These are phyloP conservation scores for Claviceps humidiphila DNA, from an alignment of 2,329 filamentous ascomycete species.

Conservation along the genomic window DNA sequence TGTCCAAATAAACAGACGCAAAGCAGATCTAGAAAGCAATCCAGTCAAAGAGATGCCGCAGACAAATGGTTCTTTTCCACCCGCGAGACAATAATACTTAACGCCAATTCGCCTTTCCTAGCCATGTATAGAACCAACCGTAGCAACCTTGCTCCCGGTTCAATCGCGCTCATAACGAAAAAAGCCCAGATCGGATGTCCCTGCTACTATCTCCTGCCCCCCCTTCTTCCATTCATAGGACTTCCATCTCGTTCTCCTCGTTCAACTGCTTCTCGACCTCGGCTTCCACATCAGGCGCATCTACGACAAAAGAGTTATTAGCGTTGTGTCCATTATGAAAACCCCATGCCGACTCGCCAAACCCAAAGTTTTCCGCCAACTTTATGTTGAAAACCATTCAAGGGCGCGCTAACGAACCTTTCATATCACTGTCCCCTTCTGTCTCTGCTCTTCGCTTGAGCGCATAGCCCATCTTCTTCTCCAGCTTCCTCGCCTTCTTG, in stretches of 20 bases:
- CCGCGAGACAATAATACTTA: too few relatives aligned
- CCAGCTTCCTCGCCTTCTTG: slow-evolving; percentile 44
- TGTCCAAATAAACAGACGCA: too few relatives aligned
- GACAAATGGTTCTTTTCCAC: too few relatives aligned
- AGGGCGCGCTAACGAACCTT: slow-evolving; percentile 19
- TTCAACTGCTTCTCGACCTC: slow-evolving; percentile 4
- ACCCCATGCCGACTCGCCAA: not conserved
- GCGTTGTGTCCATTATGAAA: not conserved
- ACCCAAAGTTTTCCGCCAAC: too few relatives aligned
- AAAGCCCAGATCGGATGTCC: too few relatives aligned
- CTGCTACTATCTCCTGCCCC: too few relatives aligned
- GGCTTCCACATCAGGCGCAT: slow-evolving; percentile 8
- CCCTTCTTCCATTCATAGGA: not conserved
- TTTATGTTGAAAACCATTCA: too few relatives aligned
- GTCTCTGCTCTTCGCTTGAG: slow-evolving; percentile 38
- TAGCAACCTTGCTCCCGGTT: too few relatives aligned
- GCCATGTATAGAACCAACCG: too few relatives aligned
- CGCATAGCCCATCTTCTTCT: slow-evolving; percentile 39
- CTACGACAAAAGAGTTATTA: slow-evolving; percentile 3
- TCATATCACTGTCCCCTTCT: slow-evolving; percentile 36
- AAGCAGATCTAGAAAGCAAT: too few relatives aligned
- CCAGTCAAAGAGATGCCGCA: too few relatives aligned
- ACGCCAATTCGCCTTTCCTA: too few relatives aligned
- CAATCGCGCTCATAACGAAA: not conserved
- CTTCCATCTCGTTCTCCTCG: slow-evolving; percentile 12